phyloP scores from a whole-genome alignment of 805 yeast species.

The Jamesozyma rosinii region DNA sequence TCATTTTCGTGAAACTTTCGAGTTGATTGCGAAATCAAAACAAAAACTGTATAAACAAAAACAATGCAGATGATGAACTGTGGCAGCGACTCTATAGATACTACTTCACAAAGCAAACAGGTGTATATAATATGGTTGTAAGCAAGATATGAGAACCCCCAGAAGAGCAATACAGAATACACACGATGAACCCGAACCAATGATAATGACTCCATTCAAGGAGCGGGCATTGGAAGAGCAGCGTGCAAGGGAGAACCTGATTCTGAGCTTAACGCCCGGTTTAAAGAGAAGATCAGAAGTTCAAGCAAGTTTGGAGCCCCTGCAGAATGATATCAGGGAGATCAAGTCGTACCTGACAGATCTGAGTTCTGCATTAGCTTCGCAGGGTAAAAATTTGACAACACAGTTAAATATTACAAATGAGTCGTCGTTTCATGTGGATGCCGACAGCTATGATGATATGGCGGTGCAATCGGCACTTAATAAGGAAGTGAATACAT shows the following conservation, averaged over 20 bases:
- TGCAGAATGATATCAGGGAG: conserved; percentile 12
- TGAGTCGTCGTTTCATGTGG: neutral
- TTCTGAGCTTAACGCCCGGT: conserved; percentile 19
- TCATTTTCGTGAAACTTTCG: too few species aligned
- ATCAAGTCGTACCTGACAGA: conserved; percentile 17
- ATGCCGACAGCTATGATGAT: neutral
- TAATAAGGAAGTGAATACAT: neutral
- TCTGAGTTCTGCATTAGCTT: conserved; percentile 17
- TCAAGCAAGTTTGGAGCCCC: conserved; percentile 7
- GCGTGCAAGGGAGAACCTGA: conserved; percentile 13
- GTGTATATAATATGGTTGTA: neutral
- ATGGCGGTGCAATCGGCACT: neutral
- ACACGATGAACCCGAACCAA: conserved; percentile 5
- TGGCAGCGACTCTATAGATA: too few species aligned
- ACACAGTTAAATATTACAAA: conserved; percentile 1
- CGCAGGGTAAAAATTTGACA: conserved; percentile 10
- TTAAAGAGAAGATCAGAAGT: conserved; percentile 9
- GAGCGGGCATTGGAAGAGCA: conserved; percentile 20
- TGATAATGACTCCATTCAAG: conserved; percentile 19
- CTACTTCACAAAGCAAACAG: neutral
- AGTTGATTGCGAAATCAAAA: too few species aligned
- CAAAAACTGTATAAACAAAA: neutral
- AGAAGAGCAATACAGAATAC: conserved; percentile 2
- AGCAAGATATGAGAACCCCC: conserved; percentile 11
- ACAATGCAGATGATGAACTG: neutral